Conservation (phyloP, 108 stramenopile genomes). For the Skeletonema grethae region DNA sequence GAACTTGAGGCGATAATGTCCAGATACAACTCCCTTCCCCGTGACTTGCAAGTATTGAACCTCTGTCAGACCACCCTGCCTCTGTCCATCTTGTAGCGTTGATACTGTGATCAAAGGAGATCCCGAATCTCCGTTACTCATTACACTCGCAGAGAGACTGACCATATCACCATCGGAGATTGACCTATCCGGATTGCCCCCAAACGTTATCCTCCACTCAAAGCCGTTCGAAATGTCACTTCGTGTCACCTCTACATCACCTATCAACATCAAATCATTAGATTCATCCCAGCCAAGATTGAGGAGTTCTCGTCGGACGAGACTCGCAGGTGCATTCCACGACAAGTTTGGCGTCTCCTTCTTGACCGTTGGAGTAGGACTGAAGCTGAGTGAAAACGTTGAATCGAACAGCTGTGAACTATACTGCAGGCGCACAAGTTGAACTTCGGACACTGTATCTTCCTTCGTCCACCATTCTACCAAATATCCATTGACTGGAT, state of each 20-base stretch:
- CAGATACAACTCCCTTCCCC: slow-evolving; percentile 34
- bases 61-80: slow-evolving; percentile 42
- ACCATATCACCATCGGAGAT: slow-evolving; percentile 61
- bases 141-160: slow-evolving; percentile 31
- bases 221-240: slow-evolving; percentile 55
- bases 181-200: slow-evolving; percentile 36
- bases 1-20: slow-evolving; percentile 67
- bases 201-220: slow-evolving; percentile 70
- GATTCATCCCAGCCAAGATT: slow-evolving; percentile 63
- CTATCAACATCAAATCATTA: slow-evolving; percentile 37
- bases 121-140: slow-evolving; percentile 39
- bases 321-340: slow-evolving; percentile 54
- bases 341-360: slow-evolving; percentile 51
- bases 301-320: slow-evolving; percentile 58
- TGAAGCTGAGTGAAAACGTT: slow-evolving; percentile 56
- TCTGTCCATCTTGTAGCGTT: slow-evolving; percentile 43
- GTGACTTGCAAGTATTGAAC: slow-evolving; percentile 56
- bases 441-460: slow-evolving; percentile 55
- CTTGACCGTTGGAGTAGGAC: slow-evolving; percentile 45
- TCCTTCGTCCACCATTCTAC: slow-evolving; percentile 68
- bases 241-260: slow-evolving; percentile 50
- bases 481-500: slow-evolving; percentile 57
- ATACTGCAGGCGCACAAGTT: slow-evolving; percentile 46
- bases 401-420: slow-evolving; percentile 32
- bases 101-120: slow-evolving; percentile 44